phyloP scores from a whole-genome alignment of 2,329 filamentous ascomycete species.

The Apiospora arundinis region DNA sequence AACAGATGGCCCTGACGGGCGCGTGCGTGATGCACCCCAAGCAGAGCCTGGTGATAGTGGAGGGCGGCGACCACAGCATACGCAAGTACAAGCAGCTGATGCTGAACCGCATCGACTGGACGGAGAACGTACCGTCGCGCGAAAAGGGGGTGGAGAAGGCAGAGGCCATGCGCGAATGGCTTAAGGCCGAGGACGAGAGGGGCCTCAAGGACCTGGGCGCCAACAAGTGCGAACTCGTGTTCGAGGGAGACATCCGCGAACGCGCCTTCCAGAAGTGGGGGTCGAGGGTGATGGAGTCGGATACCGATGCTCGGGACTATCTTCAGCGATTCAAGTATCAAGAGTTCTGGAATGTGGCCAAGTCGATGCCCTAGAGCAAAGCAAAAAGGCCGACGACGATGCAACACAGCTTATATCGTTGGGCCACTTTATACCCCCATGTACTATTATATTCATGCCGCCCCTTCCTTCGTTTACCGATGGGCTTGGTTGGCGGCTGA shows the following conservation, averaged over 20 bases:
- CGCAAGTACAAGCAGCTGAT: slow-evolving; percentile 90
- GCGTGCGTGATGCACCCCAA: slow-evolving; percentile 91
- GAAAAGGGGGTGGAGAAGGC: slow-evolving; percentile 66
- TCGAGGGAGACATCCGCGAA: slow-evolving; percentile 86
- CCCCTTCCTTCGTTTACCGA: not conserved
- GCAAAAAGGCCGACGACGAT: not conserved
- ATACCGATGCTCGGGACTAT: slow-evolving; percentile 83
- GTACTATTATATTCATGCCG: slow-evolving; percentile 7
- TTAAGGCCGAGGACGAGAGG: slow-evolving; percentile 78
- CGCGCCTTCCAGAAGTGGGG: slow-evolving; percentile 87
- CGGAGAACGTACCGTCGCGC: slow-evolving; percentile 78
- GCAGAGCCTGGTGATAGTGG: slow-evolving; percentile 88
- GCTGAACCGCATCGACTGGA: slow-evolving; percentile 94
- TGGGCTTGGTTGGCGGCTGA: not conserved
- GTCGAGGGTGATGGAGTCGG: slow-evolving; percentile 90
- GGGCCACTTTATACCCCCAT: not conserved
- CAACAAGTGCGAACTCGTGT: slow-evolving; percentile 85
- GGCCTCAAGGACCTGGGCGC: slow-evolving; percentile 81
- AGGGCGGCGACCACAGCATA: slow-evolving; percentile 85
- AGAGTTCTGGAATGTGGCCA: slow-evolving; percentile 91
- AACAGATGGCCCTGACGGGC: slow-evolving; percentile 85
- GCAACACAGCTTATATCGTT: not conserved
- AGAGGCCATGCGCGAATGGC: slow-evolving; percentile 70
- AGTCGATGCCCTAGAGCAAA: slow-evolving; percentile 44
- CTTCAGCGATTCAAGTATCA: slow-evolving; percentile 87